Percentiles rank a stretch among this genome's conserved stretches.
phyloP scores from a whole-genome alignment of 2,329 filamentous ascomycete genomes.

The Emmonsiellopsis sp. region DNA sequence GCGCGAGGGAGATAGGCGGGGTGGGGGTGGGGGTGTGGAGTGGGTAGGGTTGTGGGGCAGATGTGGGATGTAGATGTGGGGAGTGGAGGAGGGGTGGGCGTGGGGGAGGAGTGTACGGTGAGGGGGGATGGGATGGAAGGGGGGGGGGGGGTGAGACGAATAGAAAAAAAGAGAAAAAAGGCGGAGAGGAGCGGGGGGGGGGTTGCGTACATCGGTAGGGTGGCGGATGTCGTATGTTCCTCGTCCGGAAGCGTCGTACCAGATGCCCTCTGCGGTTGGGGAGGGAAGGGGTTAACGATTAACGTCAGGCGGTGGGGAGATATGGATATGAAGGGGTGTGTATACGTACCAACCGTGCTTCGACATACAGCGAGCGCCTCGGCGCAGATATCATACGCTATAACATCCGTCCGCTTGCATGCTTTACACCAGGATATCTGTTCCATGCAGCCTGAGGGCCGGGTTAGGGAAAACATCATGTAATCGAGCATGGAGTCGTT shows the following conservation, averaged over 20 bases:
- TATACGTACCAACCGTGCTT: constrained; percentile 39
- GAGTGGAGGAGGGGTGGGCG: too few relatives aligned
- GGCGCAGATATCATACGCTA: constrained; percentile 42
- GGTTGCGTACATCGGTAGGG: constrained; percentile 24
- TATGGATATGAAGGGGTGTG: too few relatives aligned
- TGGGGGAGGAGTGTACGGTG: too few relatives aligned
- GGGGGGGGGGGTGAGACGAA: too few relatives aligned
- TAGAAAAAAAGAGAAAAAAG: too few relatives aligned
- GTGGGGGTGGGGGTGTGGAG: too few relatives aligned
- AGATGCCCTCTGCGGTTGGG: constrained; percentile 37
- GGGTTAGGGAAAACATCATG: constrained; percentile 49
- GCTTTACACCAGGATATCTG: constrained; percentile 59
- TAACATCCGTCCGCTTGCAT: constrained; percentile 49
- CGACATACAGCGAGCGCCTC: constrained; percentile 48
- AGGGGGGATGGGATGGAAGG: too few relatives aligned
- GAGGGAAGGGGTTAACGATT: too few relatives aligned
- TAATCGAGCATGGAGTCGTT: constrained; percentile 52
- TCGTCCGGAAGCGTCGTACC: constrained; percentile 44
- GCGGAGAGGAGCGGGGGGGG: background rate
- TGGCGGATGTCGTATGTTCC: constrained; percentile 46
- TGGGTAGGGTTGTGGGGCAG: too few relatives aligned
- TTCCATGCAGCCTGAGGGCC: constrained; percentile 50
- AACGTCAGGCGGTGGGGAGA: too few relatives aligned
- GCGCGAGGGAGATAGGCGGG: too few relatives aligned
- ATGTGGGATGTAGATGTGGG: too few relatives aligned